Conservation (phyloP, 495 filamentous ascomycete species). For the Xylaria curta region DNA sequence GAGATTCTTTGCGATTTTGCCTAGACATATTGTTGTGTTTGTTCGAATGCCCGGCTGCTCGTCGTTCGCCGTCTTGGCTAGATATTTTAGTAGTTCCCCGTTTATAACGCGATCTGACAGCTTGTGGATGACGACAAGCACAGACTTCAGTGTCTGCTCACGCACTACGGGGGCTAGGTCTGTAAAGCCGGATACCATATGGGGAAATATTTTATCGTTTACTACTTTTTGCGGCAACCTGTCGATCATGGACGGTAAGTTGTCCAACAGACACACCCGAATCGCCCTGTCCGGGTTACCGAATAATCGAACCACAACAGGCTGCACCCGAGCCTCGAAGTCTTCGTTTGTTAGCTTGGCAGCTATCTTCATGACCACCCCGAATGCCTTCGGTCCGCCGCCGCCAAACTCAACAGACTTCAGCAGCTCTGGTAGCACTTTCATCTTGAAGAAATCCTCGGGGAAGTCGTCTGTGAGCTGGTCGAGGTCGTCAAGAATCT, state of each 20-base stretch:
- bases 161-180: conserved; percentile 89
- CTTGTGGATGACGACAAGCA: conserved; percentile 83
- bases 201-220: conserved; percentile 95
- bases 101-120: conserved; percentile 92
- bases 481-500: conserved; percentile 86
- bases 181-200: conserved; percentile 92
- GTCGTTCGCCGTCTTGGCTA: conserved; percentile 96
- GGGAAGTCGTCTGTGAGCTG: conserved; percentile 90
- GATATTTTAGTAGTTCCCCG: conserved; percentile 85
- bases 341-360: conserved; percentile 86
- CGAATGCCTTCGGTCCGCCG: conserved; percentile 90
- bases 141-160: conserved; percentile 94
- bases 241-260: conserved; percentile 89
- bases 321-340: conserved; percentile 82
- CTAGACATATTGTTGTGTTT: conserved; percentile 96
- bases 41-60: conserved; percentile 97
- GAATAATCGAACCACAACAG: conserved; percentile 87
- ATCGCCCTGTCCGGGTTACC: conserved; percentile 90
- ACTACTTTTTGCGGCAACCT: conserved; percentile 87
- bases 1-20: conserved; percentile 91
- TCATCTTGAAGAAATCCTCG: conserved; percentile 97
- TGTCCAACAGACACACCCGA: conserved; percentile 89
- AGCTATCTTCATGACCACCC: conserved; percentile 86
- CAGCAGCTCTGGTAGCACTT: conserved; percentile 91
- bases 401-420: conserved; percentile 98